Evolutionary conservation across 257 asterid genomes (phyloP), one percentile per base, ranked within the genome.

Genomic region (Salvia rosmarinus): DNA sequence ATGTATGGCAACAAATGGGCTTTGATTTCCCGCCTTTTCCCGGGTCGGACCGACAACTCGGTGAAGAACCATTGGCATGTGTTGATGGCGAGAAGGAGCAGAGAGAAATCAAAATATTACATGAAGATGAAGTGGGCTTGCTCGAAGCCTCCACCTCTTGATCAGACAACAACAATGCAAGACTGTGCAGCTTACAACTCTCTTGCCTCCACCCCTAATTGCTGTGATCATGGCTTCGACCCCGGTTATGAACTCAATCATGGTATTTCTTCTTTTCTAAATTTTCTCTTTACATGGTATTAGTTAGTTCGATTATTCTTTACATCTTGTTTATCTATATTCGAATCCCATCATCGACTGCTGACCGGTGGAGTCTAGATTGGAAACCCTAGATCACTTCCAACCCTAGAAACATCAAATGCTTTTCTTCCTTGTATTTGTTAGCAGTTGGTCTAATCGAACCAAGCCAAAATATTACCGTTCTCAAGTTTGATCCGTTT

Each of bases 21-120:
- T 0, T 72, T 81, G 32, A 83, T 83, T 49, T 83, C 85, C 30
- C 70, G 80, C 70, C 70, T 79, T 5, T 83, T 85, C 57, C 86
- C 86, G 0, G 88, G 88, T 7, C 76, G 90, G 1, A 85, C 90
- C 3, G 90, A 85, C 35, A 85, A 85, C 54, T 82, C 88, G 2
- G 85, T 85, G 28, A 85, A 85, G 75, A 85, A 85, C 47, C 86
- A 83, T 19, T 83, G 90, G 88, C 86, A 85, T 68, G 86, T 85
- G 43, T 8, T 83, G 65, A 85, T 70, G 84, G 88, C 85, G 2
- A 76, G 86, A 54, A 81, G 73, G 60, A 70, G 44, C 40, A 72
- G 82, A 50, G 80, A 81, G 68, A 73, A 54, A 17, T 66, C 88
- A 0, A 83, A 69, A 44, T 34, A 70, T 30, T 72, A 68, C 78